phyloP scores from a whole-genome alignment of 345 rosid species.

The Salix purpurea region DNA sequence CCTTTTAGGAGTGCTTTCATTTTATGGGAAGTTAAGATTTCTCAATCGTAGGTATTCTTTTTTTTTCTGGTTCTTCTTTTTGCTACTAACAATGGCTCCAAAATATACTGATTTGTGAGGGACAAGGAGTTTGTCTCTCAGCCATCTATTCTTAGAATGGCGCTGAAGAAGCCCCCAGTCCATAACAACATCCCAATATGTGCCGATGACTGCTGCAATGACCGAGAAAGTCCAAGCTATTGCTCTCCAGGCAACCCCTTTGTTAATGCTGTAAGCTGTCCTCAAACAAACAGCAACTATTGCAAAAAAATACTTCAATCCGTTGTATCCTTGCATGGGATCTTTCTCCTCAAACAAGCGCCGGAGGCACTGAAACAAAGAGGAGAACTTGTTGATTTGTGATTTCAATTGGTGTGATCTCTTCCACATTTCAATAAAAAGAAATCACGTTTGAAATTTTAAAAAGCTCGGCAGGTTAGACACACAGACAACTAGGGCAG shows the following conservation, averaged over 20 bases:
- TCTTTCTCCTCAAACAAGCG: conserved; percentile 59
- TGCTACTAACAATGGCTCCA: conserved; percentile 45
- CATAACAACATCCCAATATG: conserved; percentile 69
- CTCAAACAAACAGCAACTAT: conserved; percentile 55
- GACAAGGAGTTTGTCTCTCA: conserved; percentile 67
- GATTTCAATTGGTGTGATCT: background rate
- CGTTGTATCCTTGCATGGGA: conserved; percentile 48
- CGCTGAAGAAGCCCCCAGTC: conserved; percentile 73
- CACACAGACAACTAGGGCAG: background rate
- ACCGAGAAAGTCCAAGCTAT: conserved; percentile 44
- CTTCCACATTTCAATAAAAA: background rate
- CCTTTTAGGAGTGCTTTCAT: background rate
- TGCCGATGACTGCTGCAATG: conserved; percentile 39
- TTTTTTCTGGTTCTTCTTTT: too few species aligned
- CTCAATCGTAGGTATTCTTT: background rate
- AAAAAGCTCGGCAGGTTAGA: background rate
- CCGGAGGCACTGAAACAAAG: conserved; percentile 43
- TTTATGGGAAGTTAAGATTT: background rate
- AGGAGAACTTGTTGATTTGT: background rate
- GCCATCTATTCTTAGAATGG: conserved; percentile 45
- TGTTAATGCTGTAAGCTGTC: conserved; percentile 43
- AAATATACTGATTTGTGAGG: conserved; percentile 45
- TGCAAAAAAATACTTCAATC: conserved; percentile 50
- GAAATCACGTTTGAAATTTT: background rate
- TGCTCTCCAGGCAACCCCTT: conserved; percentile 33